A percentile compares a stretch with the other conserved stretches of the same genome.
These are phyloP conservation scores for Ceratocystis harringtonii DNA, from an alignment of 2,329 filamentous ascomycete genomes.

Conservation along the genomic window DNA sequence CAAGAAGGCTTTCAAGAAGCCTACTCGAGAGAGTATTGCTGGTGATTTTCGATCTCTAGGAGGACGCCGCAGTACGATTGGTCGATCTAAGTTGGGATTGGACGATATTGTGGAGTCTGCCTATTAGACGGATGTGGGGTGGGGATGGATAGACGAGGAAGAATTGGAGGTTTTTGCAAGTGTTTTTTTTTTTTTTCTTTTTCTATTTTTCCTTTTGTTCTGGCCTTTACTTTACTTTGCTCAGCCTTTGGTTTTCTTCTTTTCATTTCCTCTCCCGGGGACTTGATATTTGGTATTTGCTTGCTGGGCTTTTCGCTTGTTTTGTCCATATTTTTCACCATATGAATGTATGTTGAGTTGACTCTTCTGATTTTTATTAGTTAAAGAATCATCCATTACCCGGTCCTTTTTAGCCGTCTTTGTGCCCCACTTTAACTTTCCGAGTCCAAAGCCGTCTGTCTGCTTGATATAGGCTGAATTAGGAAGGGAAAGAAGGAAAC, in stretches of 20 bases:
- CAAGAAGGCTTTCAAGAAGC: conserved; percentile 68
- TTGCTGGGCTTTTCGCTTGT: background rate
- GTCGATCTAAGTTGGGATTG: conserved; percentile 57
- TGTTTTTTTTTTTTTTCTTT: background rate
- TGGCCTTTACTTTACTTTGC: background rate
- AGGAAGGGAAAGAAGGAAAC: background rate
- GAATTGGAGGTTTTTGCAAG: background rate
- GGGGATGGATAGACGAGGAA: background rate
- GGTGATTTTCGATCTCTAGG: conserved; percentile 32
- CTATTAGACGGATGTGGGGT: conserved; percentile 28
- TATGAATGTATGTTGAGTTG: background rate
- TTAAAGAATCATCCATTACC: too few relatives aligned
- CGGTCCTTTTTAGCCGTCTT: too few relatives aligned
- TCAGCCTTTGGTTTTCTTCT: conserved; percentile 6
- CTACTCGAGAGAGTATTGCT: conserved; percentile 86
- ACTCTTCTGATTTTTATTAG: too few relatives aligned
- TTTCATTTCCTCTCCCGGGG: background rate
- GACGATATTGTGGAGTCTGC: conserved; percentile 71
- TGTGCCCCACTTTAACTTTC: background rate
- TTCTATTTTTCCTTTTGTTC: too few relatives aligned
- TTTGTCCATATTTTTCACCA: background rate
- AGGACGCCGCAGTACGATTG: conserved; percentile 35
- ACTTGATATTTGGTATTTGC: background rate
- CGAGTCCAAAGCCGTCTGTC: too few relatives aligned
- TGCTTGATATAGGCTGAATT: background rate